Evolutionary conservation across 306 rosid species (phyloP), one percentile per base, ranked within the genome.

Genomic region (Quercus cerris): DNA sequence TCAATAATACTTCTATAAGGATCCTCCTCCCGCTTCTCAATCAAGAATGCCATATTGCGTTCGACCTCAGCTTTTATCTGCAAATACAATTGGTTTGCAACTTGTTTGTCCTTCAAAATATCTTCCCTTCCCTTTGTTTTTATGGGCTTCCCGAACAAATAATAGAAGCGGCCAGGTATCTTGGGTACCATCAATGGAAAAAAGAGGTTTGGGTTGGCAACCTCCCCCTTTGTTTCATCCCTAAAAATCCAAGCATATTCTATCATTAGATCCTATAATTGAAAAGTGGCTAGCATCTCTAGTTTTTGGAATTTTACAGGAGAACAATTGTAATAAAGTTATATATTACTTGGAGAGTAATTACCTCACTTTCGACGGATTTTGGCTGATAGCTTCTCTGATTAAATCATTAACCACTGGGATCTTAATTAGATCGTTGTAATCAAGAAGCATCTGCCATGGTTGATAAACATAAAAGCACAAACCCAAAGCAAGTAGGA

Each of bases 1-100:
- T 89, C 88, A 4, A 90, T 59, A 23, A 96, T 1, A 78, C 55
- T 96, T 89, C 99, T 85, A 31, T 81, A 91, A 12, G 99, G 99
- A 87, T 96, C 99, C 78, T 96, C 90, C 88, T 89, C 86, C 59
- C 99, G 78, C 89, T 93, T 96, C 88, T 87, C 82, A 81, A 96
- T 70, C 85, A 96, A 86, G 88, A 91, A 93, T 38, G 85, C 87
- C 54, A 93, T 19, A 56, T 86, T 84, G 51, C 41, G 19, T 83
- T 91, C 88, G 30, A 96, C 93, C 79, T 91, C 85, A 15, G 98
- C 91, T 84, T 96, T 91, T 68, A 96, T 84, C 73, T 91, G 82
- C 84, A 78, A 78, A 89, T 96, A 96, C 75, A 96, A n/a, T 77
- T 93, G 59, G 52, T 81, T 91, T 18, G 97, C 98, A 22, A 27